Evolutionary conservation across 257 asterid species (phyloP), one percentile per base, ranked within the genome.

Genomic region (Marsdenia floribunda): DNA sequence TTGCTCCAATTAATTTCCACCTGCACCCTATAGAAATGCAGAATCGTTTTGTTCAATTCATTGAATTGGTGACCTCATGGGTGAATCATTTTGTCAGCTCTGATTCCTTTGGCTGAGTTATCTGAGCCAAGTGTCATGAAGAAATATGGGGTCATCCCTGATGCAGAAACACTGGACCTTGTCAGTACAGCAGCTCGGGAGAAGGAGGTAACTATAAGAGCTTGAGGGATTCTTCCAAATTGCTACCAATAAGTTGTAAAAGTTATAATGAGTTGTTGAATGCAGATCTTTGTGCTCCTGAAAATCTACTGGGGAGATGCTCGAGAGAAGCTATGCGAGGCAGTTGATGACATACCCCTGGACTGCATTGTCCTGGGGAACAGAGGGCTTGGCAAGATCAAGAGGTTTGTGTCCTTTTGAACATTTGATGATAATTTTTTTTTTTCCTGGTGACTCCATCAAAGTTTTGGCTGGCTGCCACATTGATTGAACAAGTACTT

Each of bases 231-330:
- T 38, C 29, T 58, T 18, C 58, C 53, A 14, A 15, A 16, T n/a
- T n/a, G 47, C n/a, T 26, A 24, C 21, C 7, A 22, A 74, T 52
- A 24, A 44, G 44, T 52, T 77, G 52, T 58, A 57, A 50, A 9
- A 73, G 42, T 46, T 72, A 38, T 70, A 21, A 33, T 5, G 33
- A 33, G 54, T 40, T 50, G 47, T 26, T 16, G 37, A 44, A 59
- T 64, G 70, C 96, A 93, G 98, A 82, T 90, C 22, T 66, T 70
- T 33, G 94, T 89, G 80, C 82, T 90, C 29, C 47, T 87, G 90
- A 93, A 93, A 80, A 86, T 93, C 72, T 90, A 61, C 79, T 93
- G 96, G 96, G 98, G 97, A 2, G 98, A 93, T 87, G 86, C 98
- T 66, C 90, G 98, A 0, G 98, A 91, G 80, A 91, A 91, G 86